Evolutionary conservation across 1,284 basidiomycete species (phyloP).

Genomic region (Clitocybe nebularis): DNA sequence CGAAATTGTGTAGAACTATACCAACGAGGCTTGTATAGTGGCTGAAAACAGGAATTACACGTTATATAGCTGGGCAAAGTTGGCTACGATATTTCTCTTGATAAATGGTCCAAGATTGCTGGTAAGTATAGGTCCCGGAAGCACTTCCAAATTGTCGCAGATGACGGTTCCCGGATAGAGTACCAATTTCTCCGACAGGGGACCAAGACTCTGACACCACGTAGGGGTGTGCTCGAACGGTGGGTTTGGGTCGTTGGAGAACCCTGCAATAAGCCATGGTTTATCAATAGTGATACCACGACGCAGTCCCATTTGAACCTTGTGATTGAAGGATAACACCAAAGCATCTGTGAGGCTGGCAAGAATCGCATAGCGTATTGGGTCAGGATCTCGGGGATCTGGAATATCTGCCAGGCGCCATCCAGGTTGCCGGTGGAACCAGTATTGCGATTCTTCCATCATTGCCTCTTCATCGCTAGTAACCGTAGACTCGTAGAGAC

Average conservation of each 20-base stretch:
- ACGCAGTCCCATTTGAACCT: constrained; percentile 4
- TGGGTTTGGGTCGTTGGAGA: not conserved
- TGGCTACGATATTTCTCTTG: too few species aligned
- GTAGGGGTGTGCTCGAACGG: not conserved
- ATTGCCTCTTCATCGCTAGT: too few species aligned
- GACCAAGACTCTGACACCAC: not conserved
- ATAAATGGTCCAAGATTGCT: too few species aligned
- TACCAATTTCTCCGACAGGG: not conserved
- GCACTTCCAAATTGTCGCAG: too few species aligned
- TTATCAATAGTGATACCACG: not conserved
- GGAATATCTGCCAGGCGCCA: constrained; percentile 15
- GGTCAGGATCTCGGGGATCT: constrained; percentile 20
- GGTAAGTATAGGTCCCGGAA: too few species aligned
- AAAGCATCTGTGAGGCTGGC: constrained; percentile 10
- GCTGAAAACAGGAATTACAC: too few species aligned
- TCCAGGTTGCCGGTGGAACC: constrained; percentile 1
- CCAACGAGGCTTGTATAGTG: too few species aligned
- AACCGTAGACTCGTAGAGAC: too few species aligned
- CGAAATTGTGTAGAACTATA: too few species aligned
- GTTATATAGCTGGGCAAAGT: too few species aligned
- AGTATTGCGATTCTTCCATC: too few species aligned
- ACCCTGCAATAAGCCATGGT: not conserved
- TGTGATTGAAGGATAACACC: constrained; percentile 12
- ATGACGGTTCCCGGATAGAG: not conserved
- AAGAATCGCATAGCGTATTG: constrained; percentile 8